Evolutionary conservation across 2,329 filamentous ascomycete genomes (phyloP).

Genomic region (Penicillium frequentans): DNA sequence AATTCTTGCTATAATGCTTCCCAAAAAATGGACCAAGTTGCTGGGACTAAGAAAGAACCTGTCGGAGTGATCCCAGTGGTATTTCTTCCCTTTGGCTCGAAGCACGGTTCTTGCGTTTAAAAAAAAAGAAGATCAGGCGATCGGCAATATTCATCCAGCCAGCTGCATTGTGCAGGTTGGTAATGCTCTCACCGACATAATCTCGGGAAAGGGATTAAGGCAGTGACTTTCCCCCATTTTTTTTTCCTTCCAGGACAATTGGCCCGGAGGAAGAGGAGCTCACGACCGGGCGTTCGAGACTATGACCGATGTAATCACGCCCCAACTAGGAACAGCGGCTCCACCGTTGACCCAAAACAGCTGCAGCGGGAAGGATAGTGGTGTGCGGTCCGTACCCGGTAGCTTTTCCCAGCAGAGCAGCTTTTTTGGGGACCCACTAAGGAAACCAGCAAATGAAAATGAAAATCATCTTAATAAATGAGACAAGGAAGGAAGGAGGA

Average conservation of each 20-base stretch:
- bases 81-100: not conserved
- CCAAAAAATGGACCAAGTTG: constrained; percentile 19
- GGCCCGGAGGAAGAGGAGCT: not conserved
- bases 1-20: constrained; percentile 5
- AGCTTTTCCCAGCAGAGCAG: constrained; percentile 20
- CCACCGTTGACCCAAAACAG: constrained; percentile 17
- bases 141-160: constrained; percentile 27
- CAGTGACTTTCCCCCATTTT: not conserved
- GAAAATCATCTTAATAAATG: not conserved
- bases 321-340: constrained; percentile 14
- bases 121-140: constrained; percentile 22
- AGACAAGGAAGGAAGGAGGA: not conserved
- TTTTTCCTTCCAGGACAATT: constrained; percentile 1
- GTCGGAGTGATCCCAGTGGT: constrained; percentile 12
- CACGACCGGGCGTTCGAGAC: constrained; percentile 1
- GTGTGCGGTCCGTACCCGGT: constrained; percentile 24
- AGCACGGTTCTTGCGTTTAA: constrained; percentile 23
- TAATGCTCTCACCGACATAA: constrained; percentile 30
- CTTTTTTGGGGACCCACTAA: constrained; percentile 5
- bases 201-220: constrained; percentile 10
- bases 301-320: constrained; percentile 11
- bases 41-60: constrained; percentile 9
- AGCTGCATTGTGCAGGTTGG: constrained; percentile 22
- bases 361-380: constrained; percentile 14
- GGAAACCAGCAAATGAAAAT: not conserved